phyloP scores from a whole-genome alignment of 352 stramenopile species.

The Pythium folliculosum region DNA sequence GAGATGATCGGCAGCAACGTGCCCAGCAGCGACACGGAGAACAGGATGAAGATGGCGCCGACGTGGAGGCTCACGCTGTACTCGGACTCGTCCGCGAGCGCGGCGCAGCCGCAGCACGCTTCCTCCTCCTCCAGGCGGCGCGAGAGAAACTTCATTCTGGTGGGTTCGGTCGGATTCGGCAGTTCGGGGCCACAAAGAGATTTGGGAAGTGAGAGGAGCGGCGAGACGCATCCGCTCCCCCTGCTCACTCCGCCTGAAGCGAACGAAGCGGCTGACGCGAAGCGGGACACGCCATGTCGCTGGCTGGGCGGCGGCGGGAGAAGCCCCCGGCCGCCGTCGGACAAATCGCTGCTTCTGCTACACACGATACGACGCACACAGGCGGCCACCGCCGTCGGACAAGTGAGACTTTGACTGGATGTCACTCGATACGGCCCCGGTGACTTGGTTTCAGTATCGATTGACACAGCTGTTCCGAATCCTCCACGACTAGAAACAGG shows the following conservation, averaged over 20 bases:
- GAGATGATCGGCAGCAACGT: conserved; percentile 49
- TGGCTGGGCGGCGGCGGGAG: too few species aligned
- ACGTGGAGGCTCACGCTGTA: conserved; percentile 59
- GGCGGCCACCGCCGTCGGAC: neutral
- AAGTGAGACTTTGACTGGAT: neutral
- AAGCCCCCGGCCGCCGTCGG: neutral
- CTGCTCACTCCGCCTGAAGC: too few species aligned
- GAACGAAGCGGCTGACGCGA: neutral
- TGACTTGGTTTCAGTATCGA: neutral
- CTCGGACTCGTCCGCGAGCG: conserved; percentile 34
- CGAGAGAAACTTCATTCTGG: neutral
- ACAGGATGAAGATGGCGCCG: conserved; percentile 39
- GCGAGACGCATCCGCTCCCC: too few species aligned
- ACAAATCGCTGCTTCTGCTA: neutral
- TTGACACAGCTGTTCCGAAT: neutral
- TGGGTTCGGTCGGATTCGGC: neutral
- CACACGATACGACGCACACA: neutral
- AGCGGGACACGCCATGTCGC: neutral
- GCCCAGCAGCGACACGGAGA: conserved; percentile 46
- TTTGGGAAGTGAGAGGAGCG: too few species aligned
- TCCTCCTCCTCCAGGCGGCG: conserved; percentile 8
- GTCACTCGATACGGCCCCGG: neutral
- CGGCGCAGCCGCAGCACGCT: conserved; percentile 45
- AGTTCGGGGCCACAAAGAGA: too few species aligned
- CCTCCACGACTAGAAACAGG: neutral